Evolutionary conservation across 768 basidiomycete genomes (phyloP).

Genomic region (Boletus sp.): DNA sequence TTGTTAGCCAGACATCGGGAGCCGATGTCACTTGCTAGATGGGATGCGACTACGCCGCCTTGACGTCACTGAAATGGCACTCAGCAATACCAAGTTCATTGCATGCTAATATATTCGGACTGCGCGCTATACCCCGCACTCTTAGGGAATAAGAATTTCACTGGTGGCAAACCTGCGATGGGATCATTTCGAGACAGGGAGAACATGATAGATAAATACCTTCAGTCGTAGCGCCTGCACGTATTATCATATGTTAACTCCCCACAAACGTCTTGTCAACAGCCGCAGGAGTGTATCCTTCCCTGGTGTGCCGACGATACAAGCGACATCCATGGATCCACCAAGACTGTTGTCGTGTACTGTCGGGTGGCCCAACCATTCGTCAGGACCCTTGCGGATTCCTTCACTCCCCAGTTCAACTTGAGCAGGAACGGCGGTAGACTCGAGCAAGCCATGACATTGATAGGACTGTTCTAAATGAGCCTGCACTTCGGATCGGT

Average conservation of each 20-base stretch:
- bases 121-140: background rate
- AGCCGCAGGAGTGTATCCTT: conserved; percentile 44
- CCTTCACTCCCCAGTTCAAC: conserved; percentile 44
- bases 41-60: too few relatives aligned
- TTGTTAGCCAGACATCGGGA: too few relatives aligned
- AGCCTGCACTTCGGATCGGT: conserved; percentile 60
- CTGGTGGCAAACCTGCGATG: background rate
- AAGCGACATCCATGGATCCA: conserved; percentile 39
- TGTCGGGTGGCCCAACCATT: conserved; percentile 19
- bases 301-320: conserved; percentile 65
- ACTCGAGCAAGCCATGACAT: conserved; percentile 41
- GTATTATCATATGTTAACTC: background rate
- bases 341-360: conserved; percentile 18
- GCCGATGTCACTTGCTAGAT: too few relatives aligned
- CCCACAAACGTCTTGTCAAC: conserved; percentile 59
- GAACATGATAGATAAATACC: background rate
- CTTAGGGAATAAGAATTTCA: background rate
- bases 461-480: conserved; percentile 40
- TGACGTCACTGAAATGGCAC: conserved; percentile 2
- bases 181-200: background rate
- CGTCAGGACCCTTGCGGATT: conserved; percentile 12
- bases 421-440: conserved; percentile 50
- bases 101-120: background rate
- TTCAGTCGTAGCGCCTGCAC: background rate
- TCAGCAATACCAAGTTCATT: background rate